Conservation (phyloP, 2,329 filamentous ascomycete genomes). For the Aspergillus sp. region DNA sequence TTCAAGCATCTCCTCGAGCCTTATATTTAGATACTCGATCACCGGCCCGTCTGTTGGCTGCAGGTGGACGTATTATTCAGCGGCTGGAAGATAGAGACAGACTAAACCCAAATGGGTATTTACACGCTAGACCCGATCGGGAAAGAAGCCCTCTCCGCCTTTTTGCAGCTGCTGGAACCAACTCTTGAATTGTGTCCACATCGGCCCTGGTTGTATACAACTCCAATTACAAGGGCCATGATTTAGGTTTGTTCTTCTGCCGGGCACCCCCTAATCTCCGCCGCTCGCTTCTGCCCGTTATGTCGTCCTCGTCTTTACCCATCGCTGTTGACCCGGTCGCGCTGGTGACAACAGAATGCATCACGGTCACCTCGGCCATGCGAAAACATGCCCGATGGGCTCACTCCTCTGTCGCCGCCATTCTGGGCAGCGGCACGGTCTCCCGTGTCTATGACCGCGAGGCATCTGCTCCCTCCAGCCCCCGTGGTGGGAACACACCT, state of each 20-base stretch:
- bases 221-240: slow-evolving; percentile 17
- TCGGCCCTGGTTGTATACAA: slow-evolving; percentile 3
- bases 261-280: slow-evolving; percentile 15
- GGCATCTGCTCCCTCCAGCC: slow-evolving; percentile 38
- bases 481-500: slow-evolving; percentile 26
- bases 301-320: slow-evolving; percentile 52
- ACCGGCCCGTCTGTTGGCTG: neutral
- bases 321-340: slow-evolving; percentile 89
- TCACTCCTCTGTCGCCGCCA: slow-evolving; percentile 93
- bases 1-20: neutral
- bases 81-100: neutral
- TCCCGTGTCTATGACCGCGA: slow-evolving; percentile 49
- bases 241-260: slow-evolving; percentile 16
- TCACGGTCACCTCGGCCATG: slow-evolving; percentile 96
- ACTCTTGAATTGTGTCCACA: slow-evolving; percentile 12
- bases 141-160: slow-evolving; percentile 16
- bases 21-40: no score
- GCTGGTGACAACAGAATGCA: slow-evolving; percentile 96
- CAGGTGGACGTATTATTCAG: neutral
- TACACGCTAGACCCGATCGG: slow-evolving; percentile 13
- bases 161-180: slow-evolving; percentile 16
- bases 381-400: slow-evolving; percentile 96
- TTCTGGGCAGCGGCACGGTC: slow-evolving; percentile 69
- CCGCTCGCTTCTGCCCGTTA: slow-evolving; percentile 25
- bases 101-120: neutral